Evolutionary conservation across 192 early-diverging fungal species (phyloP).

Genomic region (Endogone sp.): DNA sequence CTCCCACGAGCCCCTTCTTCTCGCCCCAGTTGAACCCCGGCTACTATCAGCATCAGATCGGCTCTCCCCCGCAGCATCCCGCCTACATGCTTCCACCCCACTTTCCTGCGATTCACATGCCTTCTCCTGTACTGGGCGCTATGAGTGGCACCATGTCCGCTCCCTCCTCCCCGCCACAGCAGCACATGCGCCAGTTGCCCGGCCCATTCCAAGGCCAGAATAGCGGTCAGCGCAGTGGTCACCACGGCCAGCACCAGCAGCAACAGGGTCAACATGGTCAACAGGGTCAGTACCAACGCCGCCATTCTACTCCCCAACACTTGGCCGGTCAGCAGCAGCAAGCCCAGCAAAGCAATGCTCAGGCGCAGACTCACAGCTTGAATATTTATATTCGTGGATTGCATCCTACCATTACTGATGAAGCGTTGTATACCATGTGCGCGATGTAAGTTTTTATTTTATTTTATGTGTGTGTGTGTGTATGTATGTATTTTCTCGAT

Average conservation of each 20-base stretch:
- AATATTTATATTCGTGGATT: constrained; percentile 85
- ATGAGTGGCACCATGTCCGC: constrained; percentile 18
- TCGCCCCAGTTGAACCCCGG: constrained; percentile 27
- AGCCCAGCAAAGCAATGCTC: neutral
- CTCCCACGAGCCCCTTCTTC: constrained; percentile 38
- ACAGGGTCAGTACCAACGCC: constrained; percentile 7
- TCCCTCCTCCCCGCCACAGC: constrained; percentile 18
- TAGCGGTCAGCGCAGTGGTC: neutral
- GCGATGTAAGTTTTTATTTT: constrained; percentile 41
- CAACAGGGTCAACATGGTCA: constrained; percentile 11
- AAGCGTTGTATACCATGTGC: constrained; percentile 58
- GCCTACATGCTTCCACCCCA: constrained; percentile 28
- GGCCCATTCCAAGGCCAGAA: constrained; percentile 11
- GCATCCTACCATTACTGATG: constrained; percentile 64
- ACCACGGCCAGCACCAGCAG: constrained; percentile 12
- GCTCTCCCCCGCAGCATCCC: constrained; percentile 32
- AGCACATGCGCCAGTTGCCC: constrained; percentile 11
- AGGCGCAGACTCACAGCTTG: constrained; percentile 37
- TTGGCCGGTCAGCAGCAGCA: neutral
- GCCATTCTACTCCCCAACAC: constrained; percentile 14
- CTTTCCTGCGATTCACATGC: constrained; percentile 36
- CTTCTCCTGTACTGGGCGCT: constrained; percentile 35
- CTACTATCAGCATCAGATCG: constrained; percentile 24
- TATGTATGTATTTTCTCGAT: constrained; percentile 1
- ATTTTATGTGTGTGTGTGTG: neutral